Conservation (phyloP, 2,329 filamentous ascomycete genomes). For the Hypoxylon sp. region DNA sequence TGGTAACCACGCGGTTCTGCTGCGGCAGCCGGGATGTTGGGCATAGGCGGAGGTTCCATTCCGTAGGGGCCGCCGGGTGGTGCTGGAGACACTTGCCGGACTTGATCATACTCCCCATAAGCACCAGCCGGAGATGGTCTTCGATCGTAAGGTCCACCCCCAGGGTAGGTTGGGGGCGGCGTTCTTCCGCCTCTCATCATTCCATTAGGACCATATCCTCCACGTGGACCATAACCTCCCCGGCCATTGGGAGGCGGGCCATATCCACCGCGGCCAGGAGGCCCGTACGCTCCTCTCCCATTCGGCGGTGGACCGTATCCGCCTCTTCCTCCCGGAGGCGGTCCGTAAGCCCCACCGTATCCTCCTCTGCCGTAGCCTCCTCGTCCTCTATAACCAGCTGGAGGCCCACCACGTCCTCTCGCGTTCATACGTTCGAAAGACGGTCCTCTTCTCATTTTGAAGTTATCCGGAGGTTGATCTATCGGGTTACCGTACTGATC, state of each 20-base stretch:
- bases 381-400: slow-evolving; percentile 65
- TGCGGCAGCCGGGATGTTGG: slow-evolving; percentile 55
- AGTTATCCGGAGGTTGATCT: slow-evolving; percentile 61
- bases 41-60: slow-evolving; percentile 55
- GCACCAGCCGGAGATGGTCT: slow-evolving; percentile 50
- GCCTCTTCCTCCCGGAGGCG: slow-evolving; percentile 56
- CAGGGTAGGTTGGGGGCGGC: slow-evolving; percentile 64
- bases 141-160: slow-evolving; percentile 57
- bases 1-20: slow-evolving; percentile 57
- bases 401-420: slow-evolving; percentile 68
- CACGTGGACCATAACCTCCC: slow-evolving; percentile 53
- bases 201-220: slow-evolving; percentile 53
- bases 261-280: slow-evolving; percentile 63
- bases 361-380: slow-evolving; percentile 65
- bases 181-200: slow-evolving; percentile 58
- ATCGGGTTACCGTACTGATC: slow-evolving; percentile 78
- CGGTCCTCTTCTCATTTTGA: slow-evolving; percentile 63
- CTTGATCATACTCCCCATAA: slow-evolving; percentile 52
- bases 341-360: slow-evolving; percentile 61
- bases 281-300: slow-evolving; percentile 64
- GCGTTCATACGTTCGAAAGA: slow-evolving; percentile 65
- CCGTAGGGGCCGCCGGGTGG: slow-evolving; percentile 58
- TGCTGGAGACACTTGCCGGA: slow-evolving; percentile 58
- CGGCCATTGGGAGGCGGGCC: slow-evolving; percentile 57
- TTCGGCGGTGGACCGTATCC: slow-evolving; percentile 62